Conservation (phyloP, 495 filamentous ascomycete genomes). For the Penicillium nucicola region DNA sequence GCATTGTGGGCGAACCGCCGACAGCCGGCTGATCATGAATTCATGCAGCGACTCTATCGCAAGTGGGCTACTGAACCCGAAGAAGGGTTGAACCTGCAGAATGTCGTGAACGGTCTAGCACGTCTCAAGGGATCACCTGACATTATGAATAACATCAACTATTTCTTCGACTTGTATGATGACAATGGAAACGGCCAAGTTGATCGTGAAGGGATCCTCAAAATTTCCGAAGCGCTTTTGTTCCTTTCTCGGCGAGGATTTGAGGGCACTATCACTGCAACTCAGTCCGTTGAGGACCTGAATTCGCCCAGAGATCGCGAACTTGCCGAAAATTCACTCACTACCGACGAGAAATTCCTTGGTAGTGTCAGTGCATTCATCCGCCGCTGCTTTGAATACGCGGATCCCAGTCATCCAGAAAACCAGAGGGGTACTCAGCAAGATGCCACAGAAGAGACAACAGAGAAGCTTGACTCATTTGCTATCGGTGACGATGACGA, state of each 20-base stretch:
- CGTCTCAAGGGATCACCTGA: constrained; percentile 87
- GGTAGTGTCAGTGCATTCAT: constrained; percentile 94
- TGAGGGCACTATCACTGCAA: constrained; percentile 63
- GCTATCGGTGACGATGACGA: constrained; percentile 78
- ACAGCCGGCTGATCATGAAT: constrained; percentile 92
- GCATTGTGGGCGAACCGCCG: constrained; percentile 71
- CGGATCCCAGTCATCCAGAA: constrained; percentile 80
- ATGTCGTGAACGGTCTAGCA: constrained; percentile 87
- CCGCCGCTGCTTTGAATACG: constrained; percentile 94
- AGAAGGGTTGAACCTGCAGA: constrained; percentile 75
- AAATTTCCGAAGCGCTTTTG: constrained; percentile 89
- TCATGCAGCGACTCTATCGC: constrained; percentile 83
- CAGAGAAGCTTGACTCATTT: constrained; percentile 59
- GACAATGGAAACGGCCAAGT: constrained; percentile 88
- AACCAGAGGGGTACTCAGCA: constrained; percentile 40
- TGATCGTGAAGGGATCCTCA: constrained; percentile 93
- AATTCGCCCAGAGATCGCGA: constrained; percentile 19
- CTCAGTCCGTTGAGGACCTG: constrained; percentile 35
- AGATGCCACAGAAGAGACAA: constrained; percentile 26
- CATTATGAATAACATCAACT: constrained; percentile 95
- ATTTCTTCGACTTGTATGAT: constrained; percentile 97
- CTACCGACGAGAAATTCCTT: constrained; percentile 75
- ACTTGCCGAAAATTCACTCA: constrained; percentile 37
- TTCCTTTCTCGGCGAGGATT: constrained; percentile 88
- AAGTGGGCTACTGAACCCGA: constrained; percentile 80